Percentiles rank a stretch among this genome's conserved stretches.
Evolutionary conservation across 352 stramenopile species (phyloP).

Genomic region (Phytophthora sp.): DNA sequence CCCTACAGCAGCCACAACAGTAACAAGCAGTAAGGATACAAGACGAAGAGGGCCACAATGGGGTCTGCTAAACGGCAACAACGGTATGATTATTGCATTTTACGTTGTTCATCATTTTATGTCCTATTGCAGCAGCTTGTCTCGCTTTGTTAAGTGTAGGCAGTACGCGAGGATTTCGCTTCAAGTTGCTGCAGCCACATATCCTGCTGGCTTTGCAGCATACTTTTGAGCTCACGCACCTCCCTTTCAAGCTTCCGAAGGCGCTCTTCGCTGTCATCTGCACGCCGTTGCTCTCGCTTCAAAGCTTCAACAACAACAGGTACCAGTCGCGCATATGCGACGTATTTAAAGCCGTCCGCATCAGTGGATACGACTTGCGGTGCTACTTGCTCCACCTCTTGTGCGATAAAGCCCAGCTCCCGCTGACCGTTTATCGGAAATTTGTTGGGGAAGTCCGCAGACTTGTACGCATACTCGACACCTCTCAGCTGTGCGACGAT

Average conservation of each 20-base stretch:
- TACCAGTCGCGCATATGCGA: constrained; percentile 84
- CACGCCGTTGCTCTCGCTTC: constrained; percentile 49
- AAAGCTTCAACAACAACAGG: constrained; percentile 85
- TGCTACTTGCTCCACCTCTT: constrained; percentile 83
- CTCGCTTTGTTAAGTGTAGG: background rate
- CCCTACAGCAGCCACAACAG: constrained; percentile 25
- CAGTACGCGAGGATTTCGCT: background rate
- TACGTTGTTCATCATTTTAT: background rate
- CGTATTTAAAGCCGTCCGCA: constrained; percentile 82
- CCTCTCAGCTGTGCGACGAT: constrained; percentile 62
- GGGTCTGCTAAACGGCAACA: constrained; percentile 13
- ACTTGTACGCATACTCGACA: constrained; percentile 68
- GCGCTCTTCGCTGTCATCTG: constrained; percentile 14
- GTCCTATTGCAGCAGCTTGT: background rate
- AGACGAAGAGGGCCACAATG: constrained; percentile 7
- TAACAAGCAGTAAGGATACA: constrained; percentile 25
- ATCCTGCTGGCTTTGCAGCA: constrained; percentile 21
- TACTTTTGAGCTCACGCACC: constrained; percentile 15
- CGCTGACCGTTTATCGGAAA: constrained; percentile 41
- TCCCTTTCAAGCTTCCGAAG: constrained; percentile 23
- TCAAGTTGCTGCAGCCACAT: constrained; percentile 11
- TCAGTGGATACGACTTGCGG: constrained; percentile 82
- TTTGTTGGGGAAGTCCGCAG: constrained; percentile 43
- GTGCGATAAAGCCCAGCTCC: constrained; percentile 90
- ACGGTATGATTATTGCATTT: constrained; percentile 44